phyloP scores from a whole-genome alignment of 140 eudicot species.

The Eryngium alpinum region DNA sequence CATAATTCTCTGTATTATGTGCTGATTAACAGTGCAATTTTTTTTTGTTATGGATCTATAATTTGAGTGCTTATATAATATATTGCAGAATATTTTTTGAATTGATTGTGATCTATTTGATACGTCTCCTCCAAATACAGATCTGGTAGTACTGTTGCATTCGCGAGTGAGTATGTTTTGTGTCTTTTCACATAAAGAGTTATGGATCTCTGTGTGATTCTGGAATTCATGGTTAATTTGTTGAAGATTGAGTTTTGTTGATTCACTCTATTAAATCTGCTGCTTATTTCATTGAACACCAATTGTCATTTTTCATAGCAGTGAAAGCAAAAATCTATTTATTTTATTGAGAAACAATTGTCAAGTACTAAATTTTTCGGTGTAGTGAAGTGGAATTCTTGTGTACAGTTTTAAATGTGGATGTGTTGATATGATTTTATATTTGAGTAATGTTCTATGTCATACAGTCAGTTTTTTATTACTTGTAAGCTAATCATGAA shows the following conservation, averaged over 20 bases:
- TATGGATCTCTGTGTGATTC: slow-evolving; percentile 6
- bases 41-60: neutral
- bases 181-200: neutral
- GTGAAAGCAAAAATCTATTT: neutral
- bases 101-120: neutral
- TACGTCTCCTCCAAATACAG: neutral
- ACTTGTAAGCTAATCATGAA: too few relatives aligned
- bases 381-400: too few relatives aligned
- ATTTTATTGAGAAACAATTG: neutral
- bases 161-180: neutral
- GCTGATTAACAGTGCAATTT: neutral
- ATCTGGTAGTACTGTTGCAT: neutral
- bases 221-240: neutral
- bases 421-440: too few relatives aligned
- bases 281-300: too few relatives aligned
- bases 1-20: too few relatives aligned
- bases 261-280: neutral
- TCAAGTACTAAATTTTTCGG: neutral
- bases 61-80: neutral
- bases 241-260: neutral
- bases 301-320: too few relatives aligned
- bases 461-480: too few relatives aligned
- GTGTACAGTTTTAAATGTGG: too few relatives aligned
- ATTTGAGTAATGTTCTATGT: too few relatives aligned
- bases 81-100: neutral